Evolutionary conservation across 2,329 filamentous ascomycete species (phyloP).

Genomic region (Ophiostoma ulmi): DNA sequence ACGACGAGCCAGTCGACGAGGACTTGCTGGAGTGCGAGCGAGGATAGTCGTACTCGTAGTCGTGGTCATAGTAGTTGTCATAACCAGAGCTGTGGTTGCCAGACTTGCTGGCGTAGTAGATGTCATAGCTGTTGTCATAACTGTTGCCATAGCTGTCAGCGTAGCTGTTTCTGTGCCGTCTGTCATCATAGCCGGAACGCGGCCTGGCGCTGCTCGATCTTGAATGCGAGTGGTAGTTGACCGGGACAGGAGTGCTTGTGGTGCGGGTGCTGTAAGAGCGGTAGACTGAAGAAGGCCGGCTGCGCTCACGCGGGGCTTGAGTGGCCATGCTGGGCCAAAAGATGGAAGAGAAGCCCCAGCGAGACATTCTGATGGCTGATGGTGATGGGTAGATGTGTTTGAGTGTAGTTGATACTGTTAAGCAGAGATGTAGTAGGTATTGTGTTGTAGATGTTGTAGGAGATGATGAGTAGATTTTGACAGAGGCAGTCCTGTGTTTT

Average conservation of each 20-base stretch:
- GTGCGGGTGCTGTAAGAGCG: neutral
- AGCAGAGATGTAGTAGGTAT: neutral
- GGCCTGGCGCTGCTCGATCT: neutral
- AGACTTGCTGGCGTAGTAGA: no score
- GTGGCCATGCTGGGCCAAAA: neutral
- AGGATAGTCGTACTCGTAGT: neutral
- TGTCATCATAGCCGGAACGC: neutral
- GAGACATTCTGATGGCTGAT: constrained; percentile 6
- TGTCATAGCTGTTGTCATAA: neutral
- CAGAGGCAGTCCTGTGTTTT: neutral
- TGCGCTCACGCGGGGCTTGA: neutral
- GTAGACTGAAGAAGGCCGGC: neutral
- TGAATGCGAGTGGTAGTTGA: neutral
- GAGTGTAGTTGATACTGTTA: neutral
- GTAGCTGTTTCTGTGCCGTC: neutral
- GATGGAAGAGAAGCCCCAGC: neutral
- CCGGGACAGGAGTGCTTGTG: neutral
- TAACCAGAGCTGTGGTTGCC: neutral
- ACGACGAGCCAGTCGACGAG: neutral
- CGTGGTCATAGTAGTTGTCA: neutral
- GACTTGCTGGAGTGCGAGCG: constrained; percentile 4
- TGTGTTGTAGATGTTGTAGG: neutral
- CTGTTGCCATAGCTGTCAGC: neutral
- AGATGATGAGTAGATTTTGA: neutral
- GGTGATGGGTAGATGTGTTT: neutral